These are phyloP conservation scores for Rheum nobile DNA, from an alignment of 148 eudicot genomes.

Conservation along the genomic window DNA sequence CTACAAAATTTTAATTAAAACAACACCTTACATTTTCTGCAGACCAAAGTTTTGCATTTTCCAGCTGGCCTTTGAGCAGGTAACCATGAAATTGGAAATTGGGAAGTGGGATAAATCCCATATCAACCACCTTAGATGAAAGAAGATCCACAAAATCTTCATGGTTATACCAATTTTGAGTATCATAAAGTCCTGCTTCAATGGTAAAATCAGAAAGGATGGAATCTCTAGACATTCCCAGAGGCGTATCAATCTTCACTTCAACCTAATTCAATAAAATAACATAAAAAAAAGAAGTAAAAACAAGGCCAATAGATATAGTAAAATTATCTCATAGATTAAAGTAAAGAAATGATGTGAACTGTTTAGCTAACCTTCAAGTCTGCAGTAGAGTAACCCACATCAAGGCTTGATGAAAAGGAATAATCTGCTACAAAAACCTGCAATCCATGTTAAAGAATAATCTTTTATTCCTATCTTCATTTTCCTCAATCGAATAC, in stretches of 20 bases:
- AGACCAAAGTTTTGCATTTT: slow-evolving; percentile 81
- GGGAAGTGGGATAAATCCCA: slow-evolving; percentile 39
- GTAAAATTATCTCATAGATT: background rate
- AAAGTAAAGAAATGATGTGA: background rate
- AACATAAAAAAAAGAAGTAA: background rate
- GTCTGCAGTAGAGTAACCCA: slow-evolving; percentile 54
- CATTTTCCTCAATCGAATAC: background rate
- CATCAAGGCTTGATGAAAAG: slow-evolving; percentile 49
- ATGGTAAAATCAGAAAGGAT: slow-evolving; percentile 44
- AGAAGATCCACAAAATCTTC: slow-evolving; percentile 36
- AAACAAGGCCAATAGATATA: background rate
- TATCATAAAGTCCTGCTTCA: slow-evolving; percentile 67
- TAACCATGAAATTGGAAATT: slow-evolving; percentile 56
- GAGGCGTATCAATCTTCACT: slow-evolving; percentile 66
- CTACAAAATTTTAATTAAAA: background rate
- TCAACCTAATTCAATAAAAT: slow-evolving; percentile 49
- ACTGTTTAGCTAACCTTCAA: slow-evolving; percentile 35
- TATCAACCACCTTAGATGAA: slow-evolving; percentile 41
- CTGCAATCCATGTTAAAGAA: slow-evolving; percentile 32
- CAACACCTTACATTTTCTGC: slow-evolving; percentile 62
- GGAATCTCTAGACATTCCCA: slow-evolving; percentile 32
- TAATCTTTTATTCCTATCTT: background rate
- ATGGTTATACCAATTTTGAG: slow-evolving; percentile 31
- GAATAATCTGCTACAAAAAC: slow-evolving; percentile 80
- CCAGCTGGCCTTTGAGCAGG: slow-evolving; percentile 48